Percentiles rank a stretch among this genome's conserved stretches.
These are phyloP conservation scores for Davidsoniella virescens DNA, from an alignment of 2,329 filamentous ascomycete species.

Conservation along the genomic window DNA sequence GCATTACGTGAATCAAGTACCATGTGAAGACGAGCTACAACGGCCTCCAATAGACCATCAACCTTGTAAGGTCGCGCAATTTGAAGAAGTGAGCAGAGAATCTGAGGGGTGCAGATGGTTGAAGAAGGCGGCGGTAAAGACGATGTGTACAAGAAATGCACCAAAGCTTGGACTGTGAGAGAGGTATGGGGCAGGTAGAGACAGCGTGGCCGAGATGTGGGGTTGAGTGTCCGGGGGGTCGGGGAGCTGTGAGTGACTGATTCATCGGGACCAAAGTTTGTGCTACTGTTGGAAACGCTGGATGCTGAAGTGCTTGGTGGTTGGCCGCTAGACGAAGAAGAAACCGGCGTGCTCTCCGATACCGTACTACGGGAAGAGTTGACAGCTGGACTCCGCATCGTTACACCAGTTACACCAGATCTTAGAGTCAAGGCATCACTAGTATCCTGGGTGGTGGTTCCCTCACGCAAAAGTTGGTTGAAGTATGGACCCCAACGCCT, in stretches of 20 bases:
- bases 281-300: slow-evolving; percentile 24
- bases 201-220: slow-evolving; percentile 58
- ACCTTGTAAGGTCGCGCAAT: slow-evolving; percentile 85
- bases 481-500: slow-evolving; percentile 93
- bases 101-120: slow-evolving; percentile 78
- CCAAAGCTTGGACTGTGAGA: slow-evolving; percentile 72
- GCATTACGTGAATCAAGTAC: slow-evolving; percentile 87
- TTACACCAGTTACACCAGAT: slow-evolving; percentile 40
- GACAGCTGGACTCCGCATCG: slow-evolving; percentile 25
- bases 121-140: slow-evolving; percentile 63
- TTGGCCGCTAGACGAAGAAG: slow-evolving; percentile 24
- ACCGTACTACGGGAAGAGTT: slow-evolving; percentile 39
- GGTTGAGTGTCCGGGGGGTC: slow-evolving; percentile 39
- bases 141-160: slow-evolving; percentile 89
- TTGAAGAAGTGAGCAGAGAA: slow-evolving; percentile 86
- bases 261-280: slow-evolving; percentile 22
- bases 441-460: slow-evolving; percentile 49
- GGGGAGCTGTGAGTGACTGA: slow-evolving; percentile 34
- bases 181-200: slow-evolving; percentile 88
- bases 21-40: slow-evolving; percentile 77
- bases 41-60: slow-evolving; percentile 80
- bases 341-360: slow-evolving; percentile 28
- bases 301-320: slow-evolving; percentile 29
- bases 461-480: slow-evolving; percentile 75
- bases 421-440: slow-evolving; percentile 62